phyloP scores from a whole-genome alignment of 1,284 basidiomycete species.

The Irpex sp. region DNA sequence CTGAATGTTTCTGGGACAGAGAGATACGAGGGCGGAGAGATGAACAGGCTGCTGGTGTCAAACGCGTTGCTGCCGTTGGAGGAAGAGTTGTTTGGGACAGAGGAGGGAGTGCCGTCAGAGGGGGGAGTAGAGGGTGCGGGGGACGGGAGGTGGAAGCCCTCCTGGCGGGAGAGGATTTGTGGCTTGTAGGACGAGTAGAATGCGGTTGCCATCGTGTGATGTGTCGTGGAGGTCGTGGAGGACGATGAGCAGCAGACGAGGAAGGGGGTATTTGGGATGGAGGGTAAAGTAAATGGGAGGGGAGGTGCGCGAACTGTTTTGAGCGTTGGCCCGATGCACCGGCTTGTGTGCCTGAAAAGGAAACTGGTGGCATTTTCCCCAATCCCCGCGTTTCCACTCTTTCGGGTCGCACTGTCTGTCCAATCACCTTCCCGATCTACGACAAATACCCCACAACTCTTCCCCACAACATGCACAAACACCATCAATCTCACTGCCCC shows the following conservation, averaged over 20 bases:
- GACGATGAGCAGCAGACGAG: background rate
- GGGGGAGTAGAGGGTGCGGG: slow-evolving; percentile 33
- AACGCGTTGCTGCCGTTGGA: slow-evolving; percentile 19
- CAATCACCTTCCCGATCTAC: slow-evolving; percentile 3
- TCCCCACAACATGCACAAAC: slow-evolving; percentile 12
- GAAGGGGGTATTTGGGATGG: background rate
- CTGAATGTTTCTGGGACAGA: slow-evolving; percentile 48
- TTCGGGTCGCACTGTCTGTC: slow-evolving; percentile 7
- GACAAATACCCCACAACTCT: slow-evolving; percentile 14
- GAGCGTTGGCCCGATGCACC: slow-evolving; percentile 8
- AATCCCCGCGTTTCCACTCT: slow-evolving; percentile 16
- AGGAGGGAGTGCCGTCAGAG: slow-evolving; percentile 27
- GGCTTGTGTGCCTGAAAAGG: slow-evolving; percentile 4
- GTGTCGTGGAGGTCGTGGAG: background rate
- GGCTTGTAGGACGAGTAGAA: slow-evolving; percentile 36
- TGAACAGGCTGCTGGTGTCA: slow-evolving; percentile 36
- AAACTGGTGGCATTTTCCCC: slow-evolving; percentile 1
- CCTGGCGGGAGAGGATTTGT: slow-evolving; percentile 43
- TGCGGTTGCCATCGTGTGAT: slow-evolving; percentile 14
- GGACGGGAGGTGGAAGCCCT: slow-evolving; percentile 62
- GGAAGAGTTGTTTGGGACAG: slow-evolving; percentile 17
- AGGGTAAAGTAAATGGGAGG: slow-evolving; percentile 3
- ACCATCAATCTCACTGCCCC: background rate
- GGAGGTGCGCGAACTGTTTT: slow-evolving; percentile 4
- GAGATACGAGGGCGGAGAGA: slow-evolving; percentile 32